Percentiles rank a stretch among this genome's conserved stretches.
phyloP scores from a whole-genome alignment of 2,329 filamentous ascomycete species.

The Colletotrichum echinochloae region DNA sequence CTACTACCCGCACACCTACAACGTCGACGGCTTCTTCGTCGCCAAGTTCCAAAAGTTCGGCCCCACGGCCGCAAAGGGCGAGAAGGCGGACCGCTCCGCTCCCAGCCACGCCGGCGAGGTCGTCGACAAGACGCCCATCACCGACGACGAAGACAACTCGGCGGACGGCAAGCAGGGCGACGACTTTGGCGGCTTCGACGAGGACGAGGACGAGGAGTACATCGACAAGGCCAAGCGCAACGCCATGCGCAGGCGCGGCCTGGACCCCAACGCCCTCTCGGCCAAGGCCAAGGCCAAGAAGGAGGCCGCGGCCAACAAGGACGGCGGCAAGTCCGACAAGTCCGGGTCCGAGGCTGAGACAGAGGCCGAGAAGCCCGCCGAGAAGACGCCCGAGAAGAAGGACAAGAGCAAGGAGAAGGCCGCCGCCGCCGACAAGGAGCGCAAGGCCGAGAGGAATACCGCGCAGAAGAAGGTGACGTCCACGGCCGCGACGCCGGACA shows the following conservation, averaged over 20 bases:
- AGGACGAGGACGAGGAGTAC: constrained; percentile 77
- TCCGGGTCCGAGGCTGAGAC: constrained; percentile 16
- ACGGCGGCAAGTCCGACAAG: constrained; percentile 22
- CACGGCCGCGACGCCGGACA: constrained; percentile 20
- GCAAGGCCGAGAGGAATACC: constrained; percentile 41
- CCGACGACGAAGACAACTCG: constrained; percentile 55
- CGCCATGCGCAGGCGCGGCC: constrained; percentile 77
- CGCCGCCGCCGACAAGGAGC: constrained; percentile 38
- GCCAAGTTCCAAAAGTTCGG: constrained; percentile 96
- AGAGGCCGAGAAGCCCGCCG: constrained; percentile 28
- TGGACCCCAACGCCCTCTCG: constrained; percentile 76
- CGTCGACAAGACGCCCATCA: constrained; percentile 78
- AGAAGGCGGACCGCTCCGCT: constrained; percentile 43
- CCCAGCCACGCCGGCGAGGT: constrained; percentile 56
- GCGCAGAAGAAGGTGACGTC: constrained; percentile 22
- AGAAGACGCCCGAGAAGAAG: constrained; percentile 39
- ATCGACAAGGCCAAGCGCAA: constrained; percentile 81
- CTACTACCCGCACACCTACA: constrained; percentile 92
- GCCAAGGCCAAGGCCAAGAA: constrained; percentile 48
- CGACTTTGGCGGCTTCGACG: constrained; percentile 79
- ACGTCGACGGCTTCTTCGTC: constrained; percentile 98
- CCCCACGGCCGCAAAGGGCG: constrained; percentile 72
- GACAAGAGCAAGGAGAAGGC: constrained; percentile 37
- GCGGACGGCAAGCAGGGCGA: constrained; percentile 51
- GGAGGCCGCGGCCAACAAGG: constrained; percentile 28